Base-by-base conservation (phyloP, 495 filamentous ascomycete genomes). In the Diplogelasinospora grovesii region DNA sequence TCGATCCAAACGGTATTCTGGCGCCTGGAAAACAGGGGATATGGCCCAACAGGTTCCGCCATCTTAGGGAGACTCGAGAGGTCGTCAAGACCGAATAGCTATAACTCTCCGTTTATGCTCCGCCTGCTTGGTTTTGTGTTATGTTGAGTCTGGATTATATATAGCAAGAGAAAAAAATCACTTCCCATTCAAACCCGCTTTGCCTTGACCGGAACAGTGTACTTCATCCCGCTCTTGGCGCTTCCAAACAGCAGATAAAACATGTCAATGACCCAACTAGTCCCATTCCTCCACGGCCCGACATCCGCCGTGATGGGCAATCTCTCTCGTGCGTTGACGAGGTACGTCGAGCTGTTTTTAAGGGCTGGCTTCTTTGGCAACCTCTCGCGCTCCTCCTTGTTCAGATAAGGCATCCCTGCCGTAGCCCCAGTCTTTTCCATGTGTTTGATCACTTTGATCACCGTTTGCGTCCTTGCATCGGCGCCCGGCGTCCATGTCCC, bases 401-500 rank as follows among this genome's bases (percentile, higher is more conserved):
- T 37, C 3, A 61, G 26, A 11, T 45, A 29, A 1, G 66, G 66
- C 11, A 39, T 30, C 2, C 51, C 63, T 1, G 49, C 48, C 1
- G 49, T 52, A 3, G 63, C 63, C 1, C 62, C 62, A 2, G 39
- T 43, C 29, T 48, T 45, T 8, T 58, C 52, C 64, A 63, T 62
- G 24, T 62, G 46, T 49, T 56, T 57, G 23, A 66, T 61, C 3
- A 70, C 47, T 31, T 59, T 57, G 41, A 70, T 55, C 9, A 63
- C 14, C 20, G 61, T 51, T 10, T 48, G 46, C 13, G 51, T 45
- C 13, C 54, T 51, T 2, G 53, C 53, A 32, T 67, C 59, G 7
- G 62, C 65, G 7, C 66, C 66, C 0, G 31, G 77, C 59, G 62
- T 83, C 81, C 50, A 84, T 68, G 49, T 82, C 56, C 13, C 76